Percentiles rank a stretch among this genome's conserved stretches.
Evolutionary conservation across 345 rosid genomes (phyloP).

Genomic region (Isatis tinctoria): DNA sequence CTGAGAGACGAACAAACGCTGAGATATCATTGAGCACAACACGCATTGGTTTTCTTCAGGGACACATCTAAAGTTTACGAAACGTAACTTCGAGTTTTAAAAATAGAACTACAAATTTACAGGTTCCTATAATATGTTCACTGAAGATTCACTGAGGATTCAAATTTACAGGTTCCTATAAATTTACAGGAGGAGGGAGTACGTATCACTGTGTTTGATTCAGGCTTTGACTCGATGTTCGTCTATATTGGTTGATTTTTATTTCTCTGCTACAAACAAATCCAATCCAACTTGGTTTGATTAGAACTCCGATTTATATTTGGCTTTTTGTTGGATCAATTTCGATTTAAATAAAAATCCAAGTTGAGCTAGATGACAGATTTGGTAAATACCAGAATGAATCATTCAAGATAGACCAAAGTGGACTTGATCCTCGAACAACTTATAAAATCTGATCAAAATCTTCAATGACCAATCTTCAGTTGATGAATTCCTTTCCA

Average conservation of each 20-base stretch:
- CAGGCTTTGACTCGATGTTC: background rate
- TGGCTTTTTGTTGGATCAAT: background rate
- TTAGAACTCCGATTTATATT: background rate
- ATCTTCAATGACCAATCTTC: background rate
- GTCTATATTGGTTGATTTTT: background rate
- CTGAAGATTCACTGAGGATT: too few species aligned
- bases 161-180: too few species aligned
- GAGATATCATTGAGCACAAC: constrained; percentile 22
- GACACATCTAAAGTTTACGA: constrained; percentile 13
- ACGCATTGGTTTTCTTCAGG: constrained; percentile 4
- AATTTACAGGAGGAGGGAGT: too few species aligned
- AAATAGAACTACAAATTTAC: constrained; percentile 18
- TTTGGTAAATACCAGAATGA: background rate
- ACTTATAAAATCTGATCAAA: background rate
- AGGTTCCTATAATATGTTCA: constrained; percentile 9
- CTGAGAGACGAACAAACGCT: constrained; percentile 11
- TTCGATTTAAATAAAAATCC: background rate
- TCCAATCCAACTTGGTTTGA: background rate
- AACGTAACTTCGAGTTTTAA: background rate
- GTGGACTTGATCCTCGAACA: background rate
- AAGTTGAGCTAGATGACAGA: background rate
- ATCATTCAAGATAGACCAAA: background rate
- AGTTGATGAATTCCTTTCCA: constrained; percentile 23
- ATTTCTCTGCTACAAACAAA: background rate
- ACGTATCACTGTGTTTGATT: too few species aligned